Base-by-base conservation (phyloP, 129 eudicot genomes). In the Centrapalus pauciflorus region DNA sequence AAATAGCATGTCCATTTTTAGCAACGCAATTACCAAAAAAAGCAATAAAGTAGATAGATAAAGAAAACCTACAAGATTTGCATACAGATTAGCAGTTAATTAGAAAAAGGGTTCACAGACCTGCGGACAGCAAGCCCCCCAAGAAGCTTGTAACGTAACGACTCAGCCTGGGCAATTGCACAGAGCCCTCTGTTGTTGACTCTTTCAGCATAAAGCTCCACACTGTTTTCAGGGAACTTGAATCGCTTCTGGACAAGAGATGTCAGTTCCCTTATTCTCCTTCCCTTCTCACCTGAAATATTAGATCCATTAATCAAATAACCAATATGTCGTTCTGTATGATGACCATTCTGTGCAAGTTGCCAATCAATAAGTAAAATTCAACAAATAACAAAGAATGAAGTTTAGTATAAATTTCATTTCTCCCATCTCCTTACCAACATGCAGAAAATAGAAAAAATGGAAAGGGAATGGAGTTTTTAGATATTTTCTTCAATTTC, bases 81-180 rank as follows among this genome's bases (percentile, higher is more conserved):
- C 45, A 38, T 1, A 38, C 11, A 19, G 55, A 51, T 9, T 40
- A 16, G 13, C 46, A 12, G 17, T 3, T 2, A 45, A 29, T 30
- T n/a, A 37, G 2, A 10, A 0, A 37, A 37, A 3, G 1, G 7
- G 49, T 0, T 21, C 8, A 55, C n/a, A 33, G 41, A 83, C 88
- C 88, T 83, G 37, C 88, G 79, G 38, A 83, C 88, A 56, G 88
- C 88, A 71, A 83, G 88, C 0, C 88, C 88, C 6, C 88, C 88
- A 49, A 83, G 88, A 20, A 83, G 84, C 82, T 83, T 83, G 84
- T 83, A 83, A 17, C 88, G 84, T 52, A 83, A 45, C 13, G 84
- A 83, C 69, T 83, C 88, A 12, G 84, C 84, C 71, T 83, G 88
- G 59, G 88, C 88, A 71, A 70, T 74, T 16, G 88, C 88, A 38